Base-by-base conservation (phyloP, 345 rosid species). In the Salix suchowensis region DNA sequence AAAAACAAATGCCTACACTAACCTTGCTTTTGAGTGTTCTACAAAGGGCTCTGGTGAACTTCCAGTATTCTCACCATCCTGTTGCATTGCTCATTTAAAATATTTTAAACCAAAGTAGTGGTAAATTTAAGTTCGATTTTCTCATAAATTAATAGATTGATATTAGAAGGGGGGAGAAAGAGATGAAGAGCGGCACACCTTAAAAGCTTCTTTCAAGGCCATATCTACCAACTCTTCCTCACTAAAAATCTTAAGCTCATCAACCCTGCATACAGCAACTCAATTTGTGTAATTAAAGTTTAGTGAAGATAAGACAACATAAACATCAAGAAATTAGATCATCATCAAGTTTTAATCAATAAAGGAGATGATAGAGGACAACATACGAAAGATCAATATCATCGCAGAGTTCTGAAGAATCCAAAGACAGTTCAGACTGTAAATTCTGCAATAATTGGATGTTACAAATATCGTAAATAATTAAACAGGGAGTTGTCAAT, bases 161-260 rank as follows among this genome's bases (percentile, higher is more conserved):
- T 13, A 21, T 23, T 1, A 52, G 39, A 67, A 34, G 26, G 40
- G 23, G 55, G 21, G 55, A 68, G 10, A n/a, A 14, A 65, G 11
- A 9, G 52, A 66, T 18, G 15, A 32, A 24, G 7, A 61, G 52
- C 23, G 26, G 30, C 34, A 58, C 72, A 86, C 94, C 67, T 68
- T 72, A 79, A 80, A 78, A 64, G 85, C 86, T 77, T 87, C 86
- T 83, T 83, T 81, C 71, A 88, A 65, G 46, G 91, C 95, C 90
- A 88, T 83, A 74, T 84, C 91, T 54, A 87, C 84, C 75, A 88
- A 81, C 81, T 88, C 90, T 67, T 87, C 88, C 46, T 88, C 90
- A 2, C 73, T 77, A 60, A 84, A 74, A 74, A 86, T 77, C 74
- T 78, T 88, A 26, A 91, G 89, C 67, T 89, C 91, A 66, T 89